A percentile compares a stretch with the other conserved stretches of the same genome.
These are phyloP conservation scores for Gynochthodes officinalis DNA, from an alignment of 257 asterid species.

Conservation along the genomic window DNA sequence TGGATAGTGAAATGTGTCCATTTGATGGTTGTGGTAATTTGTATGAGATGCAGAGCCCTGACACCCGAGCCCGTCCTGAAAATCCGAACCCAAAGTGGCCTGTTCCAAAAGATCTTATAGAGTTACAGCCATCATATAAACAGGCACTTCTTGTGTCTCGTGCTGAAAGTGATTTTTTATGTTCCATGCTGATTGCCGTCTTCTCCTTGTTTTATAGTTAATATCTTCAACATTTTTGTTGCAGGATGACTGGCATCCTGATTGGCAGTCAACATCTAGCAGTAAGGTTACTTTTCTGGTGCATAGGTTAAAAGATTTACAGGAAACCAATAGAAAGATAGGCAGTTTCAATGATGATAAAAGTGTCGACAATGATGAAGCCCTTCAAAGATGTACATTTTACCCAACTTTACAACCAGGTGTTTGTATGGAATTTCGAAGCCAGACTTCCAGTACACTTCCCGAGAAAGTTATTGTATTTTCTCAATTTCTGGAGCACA, in stretches of 20 bases:
- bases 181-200: background rate
- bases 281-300: constrained; percentile 85
- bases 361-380: constrained; percentile 26
- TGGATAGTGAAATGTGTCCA: constrained; percentile 80
- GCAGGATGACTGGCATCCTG: constrained; percentile 99
- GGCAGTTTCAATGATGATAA: constrained; percentile 29
- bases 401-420: constrained; percentile 22
- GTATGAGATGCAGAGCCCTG: constrained; percentile 96
- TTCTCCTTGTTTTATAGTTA: background rate
- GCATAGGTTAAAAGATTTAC: constrained; percentile 51
- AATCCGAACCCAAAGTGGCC: constrained; percentile 99
- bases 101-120: constrained; percentile 97
- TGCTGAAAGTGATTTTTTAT: background rate
- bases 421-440: constrained; percentile 28
- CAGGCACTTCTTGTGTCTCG: constrained; percentile 47
- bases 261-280: constrained; percentile 98
- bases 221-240: constrained; percentile 5
- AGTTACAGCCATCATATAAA: constrained; percentile 94
- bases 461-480: constrained; percentile 84
- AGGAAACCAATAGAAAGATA: constrained; percentile 51
- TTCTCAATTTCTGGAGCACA: constrained; percentile 98
- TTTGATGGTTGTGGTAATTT: constrained; percentile 70
- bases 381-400: constrained; percentile 22
- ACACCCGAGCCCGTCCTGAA: constrained; percentile 87
- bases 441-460: constrained; percentile 26